Evolutionary conservation across 148 eudicot genomes (phyloP), one percentile per base, ranked within the genome.

Genomic region (Fagopyrum esculentum): DNA sequence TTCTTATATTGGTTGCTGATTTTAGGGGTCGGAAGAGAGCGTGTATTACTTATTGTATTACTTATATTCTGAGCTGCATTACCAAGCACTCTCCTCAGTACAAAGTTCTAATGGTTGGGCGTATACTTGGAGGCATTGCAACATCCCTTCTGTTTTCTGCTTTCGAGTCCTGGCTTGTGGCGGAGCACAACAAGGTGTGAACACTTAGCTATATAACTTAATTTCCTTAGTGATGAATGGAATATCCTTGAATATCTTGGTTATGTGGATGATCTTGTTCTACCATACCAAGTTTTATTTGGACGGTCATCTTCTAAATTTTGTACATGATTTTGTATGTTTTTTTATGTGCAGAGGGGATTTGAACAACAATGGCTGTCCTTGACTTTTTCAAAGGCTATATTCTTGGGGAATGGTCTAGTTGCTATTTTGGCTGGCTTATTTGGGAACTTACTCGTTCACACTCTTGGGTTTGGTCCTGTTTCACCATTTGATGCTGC

Each of bases 401-500:
- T 94, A 75, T 94, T 94, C 76, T 96, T 94, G 74, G 98, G 98
- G n/a, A 91, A 94, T 59, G 98, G 98, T 79, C 90, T 94, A 69
- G 87, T 94, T 78, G 98, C 98, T 57, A 91, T 94, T 73, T 1
- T 94, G 5, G 66, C 98, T 70, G 98, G 98, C 26, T 84, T 94
- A 73, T 84, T 89, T 80, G 98, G 98, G 69, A 94, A 94, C 77
- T 73, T 91, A 49, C 85, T 94, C 11, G 98, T 94, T 75, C 97
- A 90, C 75, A 78, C 88, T 56, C 16, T 94, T 16, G 78, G 52
- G 47, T 83, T 94, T 71, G 98, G 98, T 57, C 93, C 98, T 81
- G 98, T 94, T 43, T 93, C 98, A 2, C 98, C 98, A 45, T 94
- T 94, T 83, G 98, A 94, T 84, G 97, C 97, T 77, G 98, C 98